Evolutionary conservation across 305 asterid species (phyloP).

Genomic region (Coffea humblotiana): DNA sequence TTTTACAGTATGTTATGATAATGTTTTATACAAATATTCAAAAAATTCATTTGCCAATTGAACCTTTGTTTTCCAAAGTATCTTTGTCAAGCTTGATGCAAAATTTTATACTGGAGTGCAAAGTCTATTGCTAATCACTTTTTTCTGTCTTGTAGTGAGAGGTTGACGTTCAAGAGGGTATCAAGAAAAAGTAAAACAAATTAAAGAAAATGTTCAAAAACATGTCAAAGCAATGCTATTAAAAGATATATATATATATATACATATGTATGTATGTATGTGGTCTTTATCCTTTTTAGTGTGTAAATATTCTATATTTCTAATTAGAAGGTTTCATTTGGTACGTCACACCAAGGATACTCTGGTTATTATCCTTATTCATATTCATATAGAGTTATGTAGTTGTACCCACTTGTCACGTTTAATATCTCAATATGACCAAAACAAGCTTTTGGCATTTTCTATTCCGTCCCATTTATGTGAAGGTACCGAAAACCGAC

Average conservation of each 20-base stretch:
- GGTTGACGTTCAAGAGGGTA: no score
- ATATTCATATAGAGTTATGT: background rate
- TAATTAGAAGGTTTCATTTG: background rate
- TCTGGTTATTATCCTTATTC: background rate
- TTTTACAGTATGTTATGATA: no score
- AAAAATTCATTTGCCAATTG: no score
- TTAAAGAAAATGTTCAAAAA: background rate
- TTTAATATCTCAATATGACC: background rate
- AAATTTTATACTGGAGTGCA: no score
- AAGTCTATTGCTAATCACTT: no score
- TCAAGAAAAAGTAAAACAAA: background rate
- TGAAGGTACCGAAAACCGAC: constrained; percentile 8
- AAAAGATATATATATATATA: no score
- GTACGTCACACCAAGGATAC: constrained; percentile 6
- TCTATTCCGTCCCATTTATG: background rate
- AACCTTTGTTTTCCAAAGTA: no score
- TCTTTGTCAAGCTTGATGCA: no score
- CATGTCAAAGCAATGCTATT: background rate
- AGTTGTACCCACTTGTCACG: background rate
- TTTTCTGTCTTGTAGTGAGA: no score
- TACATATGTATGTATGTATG: background rate
- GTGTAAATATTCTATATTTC: background rate
- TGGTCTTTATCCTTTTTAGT: background rate
- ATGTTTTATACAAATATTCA: no score
- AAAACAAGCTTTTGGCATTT: background rate